phyloP scores from a whole-genome alignment of 1,284 basidiomycete genomes.

The Trichosporon sp. region DNA sequence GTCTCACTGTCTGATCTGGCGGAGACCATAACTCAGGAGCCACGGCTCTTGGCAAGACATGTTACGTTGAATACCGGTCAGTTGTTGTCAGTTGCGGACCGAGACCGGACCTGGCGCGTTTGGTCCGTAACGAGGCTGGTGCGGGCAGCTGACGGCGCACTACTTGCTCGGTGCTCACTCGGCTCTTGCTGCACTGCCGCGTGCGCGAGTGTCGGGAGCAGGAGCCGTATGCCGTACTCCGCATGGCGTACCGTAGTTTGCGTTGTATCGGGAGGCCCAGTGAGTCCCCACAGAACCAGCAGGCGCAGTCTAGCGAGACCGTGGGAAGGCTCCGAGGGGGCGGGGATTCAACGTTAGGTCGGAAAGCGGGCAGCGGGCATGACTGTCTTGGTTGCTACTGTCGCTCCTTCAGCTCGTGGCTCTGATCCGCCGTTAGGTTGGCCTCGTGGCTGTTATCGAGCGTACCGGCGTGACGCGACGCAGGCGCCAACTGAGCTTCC shows the following conservation, averaged over 20 bases:
- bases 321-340: background rate
- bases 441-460: background rate
- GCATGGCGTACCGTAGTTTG: background rate
- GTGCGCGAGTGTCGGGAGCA: no score
- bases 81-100: background rate
- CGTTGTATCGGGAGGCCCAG: background rate
- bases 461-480: slow-evolving; percentile 7
- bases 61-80: background rate
- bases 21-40: background rate
- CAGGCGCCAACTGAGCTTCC: background rate
- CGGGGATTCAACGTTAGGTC: background rate
- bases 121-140: background rate
- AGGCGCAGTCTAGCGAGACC: background rate
- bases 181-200: no score
- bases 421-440: background rate
- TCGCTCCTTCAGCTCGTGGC: background rate
- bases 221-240: background rate
- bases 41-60: background rate
- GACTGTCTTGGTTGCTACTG: background rate
- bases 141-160: background rate
- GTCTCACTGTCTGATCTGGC: background rate
- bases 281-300: background rate
- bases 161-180: background rate
- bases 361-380: background rate
- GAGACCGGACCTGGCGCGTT: background rate